Evolutionary conservation across 2,329 filamentous ascomycete genomes (phyloP), one percentile per base, ranked within the genome.

Genomic region (Ophioceras dolichostomum): DNA sequence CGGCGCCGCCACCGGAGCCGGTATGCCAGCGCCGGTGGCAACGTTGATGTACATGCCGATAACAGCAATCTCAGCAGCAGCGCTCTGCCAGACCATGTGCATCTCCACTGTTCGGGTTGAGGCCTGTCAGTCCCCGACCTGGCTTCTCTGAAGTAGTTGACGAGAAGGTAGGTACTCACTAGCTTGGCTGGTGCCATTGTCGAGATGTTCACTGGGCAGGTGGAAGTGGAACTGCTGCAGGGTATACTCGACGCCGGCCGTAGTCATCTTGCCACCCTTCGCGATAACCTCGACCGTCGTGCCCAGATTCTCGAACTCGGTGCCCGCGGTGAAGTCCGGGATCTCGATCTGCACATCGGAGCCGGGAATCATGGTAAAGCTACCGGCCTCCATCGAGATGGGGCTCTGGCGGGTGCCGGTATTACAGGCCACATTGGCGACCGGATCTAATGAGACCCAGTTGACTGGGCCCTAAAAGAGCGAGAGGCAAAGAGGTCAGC

Each of bases 71-170:
- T 63, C 49, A 12, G 52, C 44, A 26, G 48, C 50, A 10, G 59
- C 56, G 12, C 59, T 59, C 48, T 68, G 58, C 50, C 72, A 74
- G 29, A 78, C 73, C 62, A 77, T 71, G 56, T 79, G 74, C 55
- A 67, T 63, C 52, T 72, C 68, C 61, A 72, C 58, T 52, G 47
- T 27, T 22, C 3, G 4, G 14, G 29, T 5, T 5, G 10, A 18
- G 16, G 10, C 5, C 16, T 6, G 16, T 31, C 29, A 31, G 31
- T 21, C 16, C 4, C 16, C 10, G 13, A 33, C n/a, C n/a, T n/a
- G n/a, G n/a, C n/a, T n/a, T n/a, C n/a, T n/a, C n/a, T n/a, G n/a
- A n/a, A n/a, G 14, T 28, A 16, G 4, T 2, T 7, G 14, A 5
- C 13, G 17, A n/a, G 8, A 37, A 13, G 32, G 13, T 13, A 30